Conservation (phyloP, 2,329 filamentous ascomycete species). For the Hymenoscyphus infarciens region DNA sequence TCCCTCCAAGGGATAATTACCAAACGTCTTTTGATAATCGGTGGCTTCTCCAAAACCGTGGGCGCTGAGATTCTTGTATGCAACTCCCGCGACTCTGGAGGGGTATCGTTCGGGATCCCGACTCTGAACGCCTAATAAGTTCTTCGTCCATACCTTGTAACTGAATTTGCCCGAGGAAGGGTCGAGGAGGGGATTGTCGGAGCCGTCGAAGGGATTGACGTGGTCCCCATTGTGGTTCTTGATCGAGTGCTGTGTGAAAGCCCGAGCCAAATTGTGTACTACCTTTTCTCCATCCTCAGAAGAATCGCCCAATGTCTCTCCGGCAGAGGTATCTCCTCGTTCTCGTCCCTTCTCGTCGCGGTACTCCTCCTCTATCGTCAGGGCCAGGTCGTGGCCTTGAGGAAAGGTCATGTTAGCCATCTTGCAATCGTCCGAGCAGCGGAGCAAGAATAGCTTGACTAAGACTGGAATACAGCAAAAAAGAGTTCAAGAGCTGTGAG, state of each 20-base stretch:
- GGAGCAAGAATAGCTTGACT: not conserved
- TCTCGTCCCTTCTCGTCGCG: not conserved
- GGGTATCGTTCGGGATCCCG: conserved; percentile 48
- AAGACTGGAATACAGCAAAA: too few species aligned
- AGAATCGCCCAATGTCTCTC: not conserved
- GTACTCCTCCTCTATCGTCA: not conserved
- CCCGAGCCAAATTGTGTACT: conserved; percentile 27
- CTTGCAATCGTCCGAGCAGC: not conserved
- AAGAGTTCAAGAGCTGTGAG: too few species aligned
- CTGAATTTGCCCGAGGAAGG: conserved; percentile 52
- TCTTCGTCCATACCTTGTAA: conserved; percentile 56
- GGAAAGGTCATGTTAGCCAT: not conserved
- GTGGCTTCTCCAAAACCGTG: conserved; percentile 65
- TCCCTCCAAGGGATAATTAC: conserved; percentile 55
- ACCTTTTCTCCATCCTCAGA: conserved; percentile 24
- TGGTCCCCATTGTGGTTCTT: conserved; percentile 24
- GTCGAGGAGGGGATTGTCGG: conserved; percentile 50
- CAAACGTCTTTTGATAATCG: conserved; percentile 66
- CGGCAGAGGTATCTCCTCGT: not conserved
- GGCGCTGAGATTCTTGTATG: conserved; percentile 65
- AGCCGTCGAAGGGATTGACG: conserved; percentile 50
- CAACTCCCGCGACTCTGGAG: conserved; percentile 60
- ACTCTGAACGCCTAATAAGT: conserved; percentile 47
- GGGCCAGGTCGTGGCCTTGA: not conserved
- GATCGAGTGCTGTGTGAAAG: conserved; percentile 28